Evolutionary conservation across 768 basidiomycete genomes (phyloP), one percentile per base, ranked within the genome.

Genomic region (Mycena galopus): DNA sequence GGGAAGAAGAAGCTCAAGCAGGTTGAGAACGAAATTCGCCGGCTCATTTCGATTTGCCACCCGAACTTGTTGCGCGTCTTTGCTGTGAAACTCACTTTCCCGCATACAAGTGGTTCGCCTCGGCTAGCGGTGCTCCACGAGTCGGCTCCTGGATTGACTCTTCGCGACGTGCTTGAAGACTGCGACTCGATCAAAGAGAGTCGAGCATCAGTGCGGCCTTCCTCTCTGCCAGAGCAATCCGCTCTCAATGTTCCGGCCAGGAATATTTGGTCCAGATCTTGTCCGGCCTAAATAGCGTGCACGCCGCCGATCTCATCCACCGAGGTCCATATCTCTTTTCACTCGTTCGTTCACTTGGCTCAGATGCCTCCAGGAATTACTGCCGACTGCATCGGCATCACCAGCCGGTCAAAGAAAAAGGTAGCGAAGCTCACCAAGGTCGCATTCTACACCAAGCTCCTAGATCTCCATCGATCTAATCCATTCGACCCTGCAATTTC

Each of bases 401-500:
- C 86, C 0, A 56, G 83, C 87, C 3, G 83, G 85, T 82, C 86
- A 7, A 88, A 88, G 35, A 82, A 89, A 12, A 94, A 93, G 74
- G 82, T 88, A 23, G 86, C 95, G 78, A 96, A 96, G 79, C 81
- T 98, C 4, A 88, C 90, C 23, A 92, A 91, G 73, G 90, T 91
- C 3, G 89, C 87, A 19, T 98, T 92, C 78, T 87, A 92, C 73
- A 90, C 90, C 7, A 88, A 88, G 0, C 85, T 98, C 35, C 84
- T 92, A 29, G 96, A 97, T 78, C 83, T 96, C 35, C 93, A 97
- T 77, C 86, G 91, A 21, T 97, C 96, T 3, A 96, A 98, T 76
- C 89, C 92, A 0, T 95, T 97, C 74, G 88, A 88, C 4, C 77
- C 82, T 16, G 75, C 81, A 78, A 76, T 80, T 11, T 76, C 81